These are phyloP conservation scores for Rhizopogon vesiculosus DNA, from an alignment of 768 basidiomycete species.

Conservation along the genomic window DNA sequence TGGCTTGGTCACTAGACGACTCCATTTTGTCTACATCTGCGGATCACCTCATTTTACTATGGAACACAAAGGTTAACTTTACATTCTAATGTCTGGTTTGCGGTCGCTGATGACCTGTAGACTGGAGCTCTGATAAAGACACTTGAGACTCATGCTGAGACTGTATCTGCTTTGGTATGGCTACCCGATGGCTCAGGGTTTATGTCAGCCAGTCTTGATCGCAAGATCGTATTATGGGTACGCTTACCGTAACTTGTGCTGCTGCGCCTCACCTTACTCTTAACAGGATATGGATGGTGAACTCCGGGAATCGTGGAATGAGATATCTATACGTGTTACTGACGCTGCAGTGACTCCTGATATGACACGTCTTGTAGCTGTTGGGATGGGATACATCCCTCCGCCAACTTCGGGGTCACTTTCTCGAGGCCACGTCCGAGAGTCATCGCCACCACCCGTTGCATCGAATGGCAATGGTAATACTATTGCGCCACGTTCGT, in stretches of 20 bases:
- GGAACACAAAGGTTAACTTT: slow-evolving; percentile 76
- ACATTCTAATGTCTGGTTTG: slow-evolving; percentile 2
- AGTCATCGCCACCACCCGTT: slow-evolving; percentile 26
- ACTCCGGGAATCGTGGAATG: slow-evolving; percentile 63
- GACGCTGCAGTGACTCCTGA: slow-evolving; percentile 88
- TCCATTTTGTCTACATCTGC: slow-evolving; percentile 76
- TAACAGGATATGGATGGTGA: slow-evolving; percentile 72
- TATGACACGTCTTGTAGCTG: slow-evolving; percentile 75
- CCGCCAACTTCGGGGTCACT: slow-evolving; percentile 9
- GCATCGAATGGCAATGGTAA: slow-evolving; percentile 28
- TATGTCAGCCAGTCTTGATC: slow-evolving; percentile 84
- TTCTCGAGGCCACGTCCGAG: slow-evolving; percentile 29
- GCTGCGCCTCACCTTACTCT: slow-evolving; percentile 9
- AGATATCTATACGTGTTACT: slow-evolving; percentile 72
- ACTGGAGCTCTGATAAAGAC: slow-evolving; percentile 67
- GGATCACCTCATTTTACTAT: slow-evolving; percentile 80
- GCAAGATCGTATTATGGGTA: slow-evolving; percentile 82
- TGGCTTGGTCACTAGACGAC: slow-evolving; percentile 95
- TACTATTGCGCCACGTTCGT: slow-evolving; percentile 27
- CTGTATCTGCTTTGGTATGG: slow-evolving; percentile 85
- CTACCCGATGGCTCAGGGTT: slow-evolving; percentile 87
- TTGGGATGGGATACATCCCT: slow-evolving; percentile 57
- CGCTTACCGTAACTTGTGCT: slow-evolving; percentile 16
- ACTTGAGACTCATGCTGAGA: slow-evolving; percentile 71
- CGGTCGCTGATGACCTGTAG: slow-evolving; percentile 34